Percentiles rank a stretch among this genome's conserved stretches.
phyloP scores from a whole-genome alignment of 176 grass and related monocot species.

The Phoenix dactylifera region DNA sequence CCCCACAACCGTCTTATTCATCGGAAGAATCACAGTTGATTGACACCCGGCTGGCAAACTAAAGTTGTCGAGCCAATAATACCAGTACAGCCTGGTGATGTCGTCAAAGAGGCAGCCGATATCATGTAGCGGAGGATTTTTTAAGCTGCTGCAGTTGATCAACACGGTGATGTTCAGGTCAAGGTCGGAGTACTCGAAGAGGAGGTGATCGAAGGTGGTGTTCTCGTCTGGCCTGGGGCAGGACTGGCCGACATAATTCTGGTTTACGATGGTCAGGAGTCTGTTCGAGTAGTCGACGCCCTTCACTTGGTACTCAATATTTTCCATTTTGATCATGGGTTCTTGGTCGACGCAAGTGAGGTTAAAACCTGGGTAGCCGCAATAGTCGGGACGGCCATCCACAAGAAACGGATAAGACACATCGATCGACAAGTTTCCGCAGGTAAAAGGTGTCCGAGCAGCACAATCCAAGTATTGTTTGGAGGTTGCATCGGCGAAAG shows the following conservation, averaged over 20 bases:
- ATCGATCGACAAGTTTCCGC: neutral
- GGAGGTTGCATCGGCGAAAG: too few relatives aligned
- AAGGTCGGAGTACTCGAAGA: constrained; percentile 3
- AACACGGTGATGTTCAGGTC: constrained; percentile 6
- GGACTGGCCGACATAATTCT: neutral
- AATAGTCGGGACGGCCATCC: neutral
- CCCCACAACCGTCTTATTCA: neutral
- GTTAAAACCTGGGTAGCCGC: constrained; percentile 23
- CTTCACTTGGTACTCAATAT: neutral
- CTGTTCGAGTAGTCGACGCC: neutral
- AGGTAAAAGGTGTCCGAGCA: too few relatives aligned
- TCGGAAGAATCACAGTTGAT: neutral
- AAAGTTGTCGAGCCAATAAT: neutral
- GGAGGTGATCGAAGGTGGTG: neutral
- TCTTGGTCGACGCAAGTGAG: neutral
- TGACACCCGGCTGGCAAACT: neutral
- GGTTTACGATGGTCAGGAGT: neutral
- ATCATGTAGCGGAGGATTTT: neutral
- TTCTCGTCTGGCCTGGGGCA: neutral
- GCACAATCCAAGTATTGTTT: too few relatives aligned
- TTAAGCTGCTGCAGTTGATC: neutral
- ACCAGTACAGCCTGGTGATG: neutral
- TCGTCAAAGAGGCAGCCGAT: neutral
- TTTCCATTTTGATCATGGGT: neutral
- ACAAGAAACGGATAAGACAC: constrained; percentile 30